phyloP scores from a whole-genome alignment of 192 early-diverging fungal genomes.

The Rhizoclosmatium sp. region DNA sequence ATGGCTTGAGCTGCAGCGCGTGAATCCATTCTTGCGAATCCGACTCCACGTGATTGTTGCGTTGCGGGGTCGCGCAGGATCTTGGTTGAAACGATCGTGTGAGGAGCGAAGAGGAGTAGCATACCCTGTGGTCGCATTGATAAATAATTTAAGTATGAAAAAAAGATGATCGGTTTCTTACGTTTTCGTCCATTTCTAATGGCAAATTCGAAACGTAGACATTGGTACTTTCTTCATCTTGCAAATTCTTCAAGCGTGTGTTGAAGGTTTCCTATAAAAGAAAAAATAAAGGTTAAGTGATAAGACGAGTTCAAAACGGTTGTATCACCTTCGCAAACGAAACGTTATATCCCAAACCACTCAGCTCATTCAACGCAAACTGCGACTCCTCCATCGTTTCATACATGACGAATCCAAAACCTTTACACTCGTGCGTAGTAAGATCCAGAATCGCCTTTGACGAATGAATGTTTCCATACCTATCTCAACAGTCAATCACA shows the following conservation, averaged over 20 bases:
- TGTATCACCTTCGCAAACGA: constrained; percentile 72
- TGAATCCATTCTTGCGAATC: constrained; percentile 79
- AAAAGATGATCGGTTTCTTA: constrained; percentile 27
- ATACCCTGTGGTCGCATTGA: constrained; percentile 22
- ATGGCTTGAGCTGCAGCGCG: constrained; percentile 70
- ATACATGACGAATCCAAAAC: constrained; percentile 91
- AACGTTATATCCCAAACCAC: constrained; percentile 70
- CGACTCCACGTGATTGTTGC: constrained; percentile 76
- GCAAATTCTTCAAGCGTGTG: constrained; percentile 57
- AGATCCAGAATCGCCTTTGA: constrained; percentile 87
- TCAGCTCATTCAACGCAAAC: constrained; percentile 74
- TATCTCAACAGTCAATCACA: constrained; percentile 18
- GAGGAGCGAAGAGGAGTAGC: constrained; percentile 68
- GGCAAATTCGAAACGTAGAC: constrained; percentile 89
- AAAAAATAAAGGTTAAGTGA: background rate
- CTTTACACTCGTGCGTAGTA: constrained; percentile 82
- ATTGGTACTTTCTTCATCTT: constrained; percentile 61
- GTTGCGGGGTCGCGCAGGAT: constrained; percentile 76
- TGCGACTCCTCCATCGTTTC: constrained; percentile 71
- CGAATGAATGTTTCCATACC: constrained; percentile 77
- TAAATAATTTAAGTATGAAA: constrained; percentile 13
- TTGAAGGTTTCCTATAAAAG: constrained; percentile 55
- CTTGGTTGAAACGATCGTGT: constrained; percentile 72
- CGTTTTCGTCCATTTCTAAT: constrained; percentile 74
- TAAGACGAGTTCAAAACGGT: background rate